Evolutionary conservation across 768 basidiomycete species (phyloP), one percentile per base, ranked within the genome.

Genomic region (Suillus brevipes): DNA sequence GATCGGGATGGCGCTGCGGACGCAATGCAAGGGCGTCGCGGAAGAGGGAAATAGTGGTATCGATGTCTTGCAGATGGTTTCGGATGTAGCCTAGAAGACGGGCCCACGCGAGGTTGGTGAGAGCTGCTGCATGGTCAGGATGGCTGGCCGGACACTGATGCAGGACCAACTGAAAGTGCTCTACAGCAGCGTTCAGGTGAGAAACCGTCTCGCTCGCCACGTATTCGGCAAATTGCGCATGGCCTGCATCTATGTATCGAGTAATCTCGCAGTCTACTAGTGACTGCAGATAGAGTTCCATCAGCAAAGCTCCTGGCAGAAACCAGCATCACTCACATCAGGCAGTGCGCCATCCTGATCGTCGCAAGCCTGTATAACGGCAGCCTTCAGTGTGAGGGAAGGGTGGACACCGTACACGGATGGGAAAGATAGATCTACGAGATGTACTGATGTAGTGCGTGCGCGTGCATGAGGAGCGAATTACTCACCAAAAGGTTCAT

Each of bases 81-180:
- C 31, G 31, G 4, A 50, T 25, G 4, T 28, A 28, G 6, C 25
- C 53, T 31, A 0, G 3, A 31, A 31, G 31, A 4, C 31, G 31
- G 2, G 31, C n/a, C 23, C 23, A 34, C 2, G 64, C 64, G 9
- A 65, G 31, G 34, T 66, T 66, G 18, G 43, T 25, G 16, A 52
- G 18, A 3, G 61, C 61, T 12, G 20, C 37, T 23, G 36, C 18
- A 28, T 16, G 55, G 58, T 63, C 61, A 6, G 31, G 31, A 50
- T 58, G 31, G 20, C 56, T 23, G 25, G 16, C 23, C 49, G 49
- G 49, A 14, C 49, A 28, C 7, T 50, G 49, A 6, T 50, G 25
- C 6, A 50, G 23, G 16, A 50, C 49, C 49, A 28, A 8, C 25
- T 50, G 49, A 16, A 50, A 50, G 28, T 50, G 13, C 49, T 50